A percentile compares a stretch with the other conserved stretches of the same genome.
Conservation (phyloP, 1,139 yeast species). For the Debaryomyces sp. region DNA sequence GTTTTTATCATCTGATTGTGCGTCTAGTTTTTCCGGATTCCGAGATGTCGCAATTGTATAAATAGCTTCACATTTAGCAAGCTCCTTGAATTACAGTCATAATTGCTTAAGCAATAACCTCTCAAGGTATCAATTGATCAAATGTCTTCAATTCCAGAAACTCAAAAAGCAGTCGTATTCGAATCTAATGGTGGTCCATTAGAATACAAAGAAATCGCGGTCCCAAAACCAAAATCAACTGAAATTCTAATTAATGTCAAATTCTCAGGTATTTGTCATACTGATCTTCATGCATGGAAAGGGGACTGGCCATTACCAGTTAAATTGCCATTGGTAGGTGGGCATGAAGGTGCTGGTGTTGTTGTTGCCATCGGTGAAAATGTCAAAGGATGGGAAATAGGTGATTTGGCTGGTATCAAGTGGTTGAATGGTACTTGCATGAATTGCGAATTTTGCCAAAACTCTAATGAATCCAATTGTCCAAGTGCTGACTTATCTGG, state of each 20-base stretch:
- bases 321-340: conserved; percentile 75
- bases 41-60: neutral
- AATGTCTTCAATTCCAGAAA: conserved; percentile 27
- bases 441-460: conserved; percentile 69
- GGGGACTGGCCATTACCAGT: conserved; percentile 76
- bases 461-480: conserved; percentile 69
- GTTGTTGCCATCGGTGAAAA: conserved; percentile 72
- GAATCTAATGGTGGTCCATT: conserved; percentile 48
- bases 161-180: conserved; percentile 43
- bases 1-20: neutral
- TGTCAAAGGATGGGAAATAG: conserved; percentile 67
- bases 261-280: conserved; percentile 81
- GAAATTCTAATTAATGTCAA: conserved; percentile 68
- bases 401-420: conserved; percentile 74
- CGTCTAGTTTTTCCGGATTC: neutral
- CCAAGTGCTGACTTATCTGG: conserved; percentile 70
- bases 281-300: conserved; percentile 79
- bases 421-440: conserved; percentile 77
- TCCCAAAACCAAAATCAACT: conserved; percentile 68
- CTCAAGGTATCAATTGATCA: neutral
- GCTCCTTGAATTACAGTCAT: neutral
- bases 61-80: neutral
- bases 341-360: conserved; percentile 84
- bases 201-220: conserved; percentile 63
- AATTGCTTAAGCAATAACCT: neutral